Conservation (phyloP, 2,329 filamentous ascomycete species). For the Anthostomella pinea region DNA sequence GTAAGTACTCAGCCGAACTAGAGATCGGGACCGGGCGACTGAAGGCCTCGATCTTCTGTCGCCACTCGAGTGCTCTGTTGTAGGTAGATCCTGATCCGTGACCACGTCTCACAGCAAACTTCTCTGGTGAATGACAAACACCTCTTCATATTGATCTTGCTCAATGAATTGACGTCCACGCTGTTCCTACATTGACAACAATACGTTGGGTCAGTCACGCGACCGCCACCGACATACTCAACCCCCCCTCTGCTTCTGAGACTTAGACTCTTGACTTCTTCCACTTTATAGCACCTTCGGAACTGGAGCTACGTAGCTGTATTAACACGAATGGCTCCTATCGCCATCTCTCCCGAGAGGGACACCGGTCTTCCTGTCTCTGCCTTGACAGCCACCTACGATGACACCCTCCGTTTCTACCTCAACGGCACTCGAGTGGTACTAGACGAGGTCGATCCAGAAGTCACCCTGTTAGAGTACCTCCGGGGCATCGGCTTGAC, state of each 20-base stretch:
- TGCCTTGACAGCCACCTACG: slow-evolving; percentile 70
- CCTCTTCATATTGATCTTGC: too few species aligned
- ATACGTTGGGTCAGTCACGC: too few species aligned
- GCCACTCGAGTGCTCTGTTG: slow-evolving; percentile 16
- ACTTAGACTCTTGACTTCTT: too few species aligned
- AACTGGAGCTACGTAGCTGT: too few species aligned
- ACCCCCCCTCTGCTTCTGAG: too few species aligned
- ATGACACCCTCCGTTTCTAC: slow-evolving; percentile 88
- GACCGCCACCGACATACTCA: too few species aligned
- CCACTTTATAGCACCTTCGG: too few species aligned
- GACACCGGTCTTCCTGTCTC: slow-evolving; percentile 34
- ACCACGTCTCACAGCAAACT: too few species aligned
- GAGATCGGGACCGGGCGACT: slow-evolving; percentile 15
- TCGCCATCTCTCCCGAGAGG: slow-evolving; percentile 49
- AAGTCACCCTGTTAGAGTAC: slow-evolving; percentile 89
- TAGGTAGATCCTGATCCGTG: too few species aligned
- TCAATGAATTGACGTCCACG: too few species aligned
- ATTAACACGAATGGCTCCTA: slow-evolving; percentile 65
- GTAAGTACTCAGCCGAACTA: neutral
- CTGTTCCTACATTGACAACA: too few species aligned
- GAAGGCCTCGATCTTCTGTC: slow-evolving; percentile 6
- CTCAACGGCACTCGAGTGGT: slow-evolving; percentile 90
- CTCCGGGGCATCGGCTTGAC: slow-evolving; percentile 89
- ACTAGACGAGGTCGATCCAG: slow-evolving; percentile 84
- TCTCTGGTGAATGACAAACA: too few species aligned